These are phyloP conservation scores for Saccharomyces uvarum DNA, from an alignment of 1,139 yeast genomes.

Conservation along the genomic window DNA sequence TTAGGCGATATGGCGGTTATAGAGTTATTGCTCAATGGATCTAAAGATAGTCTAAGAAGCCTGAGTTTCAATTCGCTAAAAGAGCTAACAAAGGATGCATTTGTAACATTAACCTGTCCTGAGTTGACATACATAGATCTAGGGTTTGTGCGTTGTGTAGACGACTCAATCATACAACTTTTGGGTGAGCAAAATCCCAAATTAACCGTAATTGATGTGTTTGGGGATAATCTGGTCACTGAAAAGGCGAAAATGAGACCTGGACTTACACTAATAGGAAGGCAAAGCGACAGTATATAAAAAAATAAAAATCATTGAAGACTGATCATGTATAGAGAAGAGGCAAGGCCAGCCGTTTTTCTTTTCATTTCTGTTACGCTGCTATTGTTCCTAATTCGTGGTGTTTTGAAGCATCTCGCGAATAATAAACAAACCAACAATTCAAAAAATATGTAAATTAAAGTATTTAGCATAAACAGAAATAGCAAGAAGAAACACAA, in stretches of 20 bases:
- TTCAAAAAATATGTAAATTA: background rate
- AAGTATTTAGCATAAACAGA: background rate
- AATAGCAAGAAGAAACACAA: background rate
- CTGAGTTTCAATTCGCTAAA: constrained; percentile 65
- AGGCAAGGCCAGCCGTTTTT: background rate
- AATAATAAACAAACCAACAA: background rate
- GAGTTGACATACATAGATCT: constrained; percentile 57
- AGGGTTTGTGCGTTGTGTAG: constrained; percentile 70
- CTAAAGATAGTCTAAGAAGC: constrained; percentile 57
- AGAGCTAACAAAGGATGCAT: constrained; percentile 44
- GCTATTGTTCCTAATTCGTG: background rate
- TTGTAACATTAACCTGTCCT: constrained; percentile 46
- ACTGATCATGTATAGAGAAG: background rate
- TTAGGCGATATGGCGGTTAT: constrained; percentile 56
- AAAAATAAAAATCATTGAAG: background rate
- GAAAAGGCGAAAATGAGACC: constrained; percentile 44
- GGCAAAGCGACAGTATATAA: constrained; percentile 58
- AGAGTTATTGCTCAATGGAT: constrained; percentile 51
- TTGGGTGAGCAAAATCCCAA: constrained; percentile 53
- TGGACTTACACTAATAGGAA: constrained; percentile 62
- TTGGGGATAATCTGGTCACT: constrained; percentile 69
- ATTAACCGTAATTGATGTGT: constrained; percentile 62
- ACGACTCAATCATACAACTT: constrained; percentile 51
- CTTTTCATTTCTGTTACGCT: background rate
- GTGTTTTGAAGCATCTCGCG: background rate